phyloP scores from a whole-genome alignment of 2,329 filamentous ascomycete genomes.

The Acrocalymma vagum region DNA sequence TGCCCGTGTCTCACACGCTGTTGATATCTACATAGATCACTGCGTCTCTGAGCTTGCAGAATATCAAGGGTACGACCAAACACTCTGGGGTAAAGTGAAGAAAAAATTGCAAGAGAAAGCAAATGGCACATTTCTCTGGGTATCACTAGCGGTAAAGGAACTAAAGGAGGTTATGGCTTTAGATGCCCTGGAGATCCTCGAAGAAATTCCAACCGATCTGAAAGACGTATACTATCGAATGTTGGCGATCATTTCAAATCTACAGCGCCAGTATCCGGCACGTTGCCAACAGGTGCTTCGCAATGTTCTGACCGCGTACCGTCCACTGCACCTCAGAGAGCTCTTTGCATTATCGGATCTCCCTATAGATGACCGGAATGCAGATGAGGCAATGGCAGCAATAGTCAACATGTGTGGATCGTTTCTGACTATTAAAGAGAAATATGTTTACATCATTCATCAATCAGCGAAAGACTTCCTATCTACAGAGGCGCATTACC shows the following conservation, averaged over 20 bases:
- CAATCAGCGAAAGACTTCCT: too few relatives aligned
- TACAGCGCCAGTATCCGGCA: constrained; percentile 1
- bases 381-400: too few relatives aligned
- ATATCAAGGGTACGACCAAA: too few relatives aligned
- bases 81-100: too few relatives aligned
- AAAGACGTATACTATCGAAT: constrained; percentile 9
- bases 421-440: too few relatives aligned
- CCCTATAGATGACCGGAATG: too few relatives aligned
- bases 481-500: too few relatives aligned
- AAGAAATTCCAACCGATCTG: constrained; percentile 10
- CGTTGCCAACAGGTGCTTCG: neutral
- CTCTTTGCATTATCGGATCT: too few relatives aligned
- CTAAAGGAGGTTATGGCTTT: constrained; percentile 12
- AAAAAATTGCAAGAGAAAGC: neutral
- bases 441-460: too few relatives aligned
- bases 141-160: constrained; percentile 28
- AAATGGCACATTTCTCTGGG: constrained; percentile 10
- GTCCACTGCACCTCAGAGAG: too few relatives aligned
- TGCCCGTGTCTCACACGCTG: constrained; percentile 45
- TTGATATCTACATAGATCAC: constrained; percentile 46
- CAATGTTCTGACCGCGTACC: neutral
- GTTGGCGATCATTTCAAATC: constrained; percentile 6
- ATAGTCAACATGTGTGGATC: too few relatives aligned
- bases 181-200: constrained; percentile 10
- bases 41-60: too few relatives aligned